These are phyloP conservation scores for Trichodelitschia bisporula DNA, from an alignment of 495 filamentous ascomycete genomes.

Conservation along the genomic window DNA sequence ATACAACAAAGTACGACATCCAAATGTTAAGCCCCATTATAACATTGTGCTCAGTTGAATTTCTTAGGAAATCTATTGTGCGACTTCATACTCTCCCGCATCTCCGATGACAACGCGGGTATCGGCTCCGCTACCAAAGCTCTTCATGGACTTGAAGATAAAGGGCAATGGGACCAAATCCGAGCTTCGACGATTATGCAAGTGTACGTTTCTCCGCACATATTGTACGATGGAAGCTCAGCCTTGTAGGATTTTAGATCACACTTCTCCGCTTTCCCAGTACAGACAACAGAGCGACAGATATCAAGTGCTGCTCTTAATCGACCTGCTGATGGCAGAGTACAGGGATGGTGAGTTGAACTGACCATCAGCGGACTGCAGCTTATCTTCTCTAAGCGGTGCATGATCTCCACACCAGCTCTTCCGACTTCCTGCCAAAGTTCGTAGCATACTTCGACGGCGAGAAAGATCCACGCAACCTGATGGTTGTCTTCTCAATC, in stretches of 20 bases:
- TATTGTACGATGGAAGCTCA: constrained; percentile 1
- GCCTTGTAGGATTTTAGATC: constrained; percentile 9
- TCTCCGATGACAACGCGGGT: constrained; percentile 15
- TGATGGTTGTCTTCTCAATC: constrained; percentile 58
- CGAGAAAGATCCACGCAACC: constrained; percentile 54
- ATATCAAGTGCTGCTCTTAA: constrained; percentile 35
- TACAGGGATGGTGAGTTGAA: constrained; percentile 29
- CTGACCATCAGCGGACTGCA: background rate
- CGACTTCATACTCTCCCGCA: constrained; percentile 18
- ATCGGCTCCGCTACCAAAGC: constrained; percentile 13
- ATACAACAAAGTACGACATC: constrained; percentile 30
- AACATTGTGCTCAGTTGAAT: background rate
- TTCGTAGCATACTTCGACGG: constrained; percentile 45
- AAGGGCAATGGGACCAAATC: constrained; percentile 17
- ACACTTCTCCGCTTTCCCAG: constrained; percentile 16
- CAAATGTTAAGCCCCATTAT: too few relatives aligned
- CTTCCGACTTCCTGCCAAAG: constrained; percentile 28
- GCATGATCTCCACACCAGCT: constrained; percentile 10
- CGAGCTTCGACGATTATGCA: constrained; percentile 10
- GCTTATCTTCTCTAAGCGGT: constrained; percentile 8
- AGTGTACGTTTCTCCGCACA: constrained; percentile 6
- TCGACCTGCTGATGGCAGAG: constrained; percentile 39
- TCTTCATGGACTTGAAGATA: constrained; percentile 15
- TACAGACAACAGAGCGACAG: constrained; percentile 34
- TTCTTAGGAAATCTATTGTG: constrained; percentile 13